Evolutionary conservation across 176 grass and related monocot genomes (phyloP).

Genomic region (Guadua angustifolia): DNA sequence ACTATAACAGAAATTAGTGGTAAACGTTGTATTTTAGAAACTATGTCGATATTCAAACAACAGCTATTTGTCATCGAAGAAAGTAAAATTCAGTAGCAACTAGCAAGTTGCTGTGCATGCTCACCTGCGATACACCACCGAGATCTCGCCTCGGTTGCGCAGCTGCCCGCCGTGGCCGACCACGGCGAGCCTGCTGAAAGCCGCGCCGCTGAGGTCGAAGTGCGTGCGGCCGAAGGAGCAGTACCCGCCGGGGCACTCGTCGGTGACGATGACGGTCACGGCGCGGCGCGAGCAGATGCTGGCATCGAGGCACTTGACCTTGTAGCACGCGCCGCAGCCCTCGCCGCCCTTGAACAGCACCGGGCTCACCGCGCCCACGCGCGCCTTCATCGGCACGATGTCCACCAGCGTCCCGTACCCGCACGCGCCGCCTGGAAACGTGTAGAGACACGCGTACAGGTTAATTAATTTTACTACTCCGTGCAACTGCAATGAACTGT

Average conservation of each 20-base stretch:
- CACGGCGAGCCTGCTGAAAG: conserved; percentile 84
- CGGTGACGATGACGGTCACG: conserved; percentile 90
- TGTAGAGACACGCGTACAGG: neutral
- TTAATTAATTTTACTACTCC: neutral
- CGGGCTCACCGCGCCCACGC: conserved; percentile 93
- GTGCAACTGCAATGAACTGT: neutral
- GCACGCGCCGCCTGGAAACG: conserved; percentile 75
- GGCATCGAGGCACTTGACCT: conserved; percentile 85
- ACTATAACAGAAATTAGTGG: too few species aligned
- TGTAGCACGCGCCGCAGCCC: conserved; percentile 98
- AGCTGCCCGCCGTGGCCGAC: conserved; percentile 59
- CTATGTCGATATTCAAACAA: too few species aligned
- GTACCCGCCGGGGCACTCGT: conserved; percentile 87
- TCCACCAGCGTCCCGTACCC: conserved; percentile 97
- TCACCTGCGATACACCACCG: conserved; percentile 75
- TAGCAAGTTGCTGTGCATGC: neutral
- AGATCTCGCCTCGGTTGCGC: conserved; percentile 74
- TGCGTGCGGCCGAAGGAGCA: conserved; percentile 69
- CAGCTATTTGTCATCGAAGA: too few species aligned
- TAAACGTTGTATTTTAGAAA: too few species aligned
- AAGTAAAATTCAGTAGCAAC: neutral
- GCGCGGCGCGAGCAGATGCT: conserved; percentile 86
- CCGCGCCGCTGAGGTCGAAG: conserved; percentile 98
- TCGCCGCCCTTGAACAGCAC: conserved; percentile 92
- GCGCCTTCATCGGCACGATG: conserved; percentile 78